Evolutionary conservation across 495 filamentous ascomycete species (phyloP).

Genomic region (Staphylotrichum longicolle): DNA sequence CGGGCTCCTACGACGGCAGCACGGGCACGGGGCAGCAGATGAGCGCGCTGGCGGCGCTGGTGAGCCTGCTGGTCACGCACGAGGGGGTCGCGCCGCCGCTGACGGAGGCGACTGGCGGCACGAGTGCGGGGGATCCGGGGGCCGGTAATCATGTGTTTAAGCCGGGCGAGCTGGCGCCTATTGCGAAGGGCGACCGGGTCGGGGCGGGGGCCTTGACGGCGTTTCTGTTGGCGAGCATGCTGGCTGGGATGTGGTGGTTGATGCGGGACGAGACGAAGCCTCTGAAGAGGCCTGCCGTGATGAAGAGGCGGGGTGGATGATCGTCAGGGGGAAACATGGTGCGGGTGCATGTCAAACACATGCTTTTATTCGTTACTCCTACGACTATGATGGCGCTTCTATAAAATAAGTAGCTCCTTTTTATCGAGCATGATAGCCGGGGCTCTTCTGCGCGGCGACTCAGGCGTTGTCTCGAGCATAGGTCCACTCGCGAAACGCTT

Average conservation of each 20-base stretch:
- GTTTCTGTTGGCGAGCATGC: conserved; percentile 31
- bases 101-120: conserved; percentile 25
- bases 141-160: conserved; percentile 20
- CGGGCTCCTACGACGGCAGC: conserved; percentile 53
- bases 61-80: conserved; percentile 45
- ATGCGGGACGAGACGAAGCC: neutral
- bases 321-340: too few relatives aligned
- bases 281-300: too few relatives aligned
- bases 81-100: conserved; percentile 13
- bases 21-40: conserved; percentile 66
- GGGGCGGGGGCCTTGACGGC: conserved; percentile 58
- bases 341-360: too few relatives aligned
- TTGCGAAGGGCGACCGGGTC: conserved; percentile 52
- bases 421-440: too few relatives aligned
- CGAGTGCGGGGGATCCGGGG: conserved; percentile 24
- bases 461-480: neutral
- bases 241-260: conserved; percentile 23
- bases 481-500: neutral
- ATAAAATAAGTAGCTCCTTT: too few relatives aligned
- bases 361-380: too few relatives aligned
- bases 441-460: too few relatives aligned
- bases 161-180: conserved; percentile 1
- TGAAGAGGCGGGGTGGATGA: too few relatives aligned
- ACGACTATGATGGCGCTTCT: too few relatives aligned
- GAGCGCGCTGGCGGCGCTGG: conserved; percentile 62